Base-by-base conservation (phyloP, 306 rosid genomes). In the Pterocarpus santalinus region DNA sequence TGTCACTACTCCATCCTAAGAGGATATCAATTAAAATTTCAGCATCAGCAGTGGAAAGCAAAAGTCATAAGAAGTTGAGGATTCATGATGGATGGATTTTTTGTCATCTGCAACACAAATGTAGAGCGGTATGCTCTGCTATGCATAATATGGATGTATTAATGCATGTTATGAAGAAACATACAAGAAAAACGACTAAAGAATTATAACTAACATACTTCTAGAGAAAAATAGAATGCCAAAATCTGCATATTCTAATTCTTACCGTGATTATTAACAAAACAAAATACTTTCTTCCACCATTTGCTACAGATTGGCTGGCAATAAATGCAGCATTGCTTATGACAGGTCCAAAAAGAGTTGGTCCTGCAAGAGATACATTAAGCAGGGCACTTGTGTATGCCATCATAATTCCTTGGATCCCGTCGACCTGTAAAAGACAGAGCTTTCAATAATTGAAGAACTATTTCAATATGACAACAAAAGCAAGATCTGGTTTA, bases 311-410 rank as follows among this genome's bases (percentile, higher is more conserved):
- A 87, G 99, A 96, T 80, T 92, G 99, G 90, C 97, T 92, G 81
- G 99, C 98, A 87, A 92, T 96, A 63, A 84, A 52, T 32, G 98
- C 97, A 78, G 99, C 99, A 77, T 89, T 86, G 82, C 82, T 92
- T 74, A 96, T 92, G 79, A 96, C 93, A 58, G 94, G 99, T 83
- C 99, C 99, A 86, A 96, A 96, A 86, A 96, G 99, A 28, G 99
- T 96, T 44, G 99, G 99, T 81, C 99, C 99, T 30, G 98, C 99
- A 80, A 96, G 98, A 80, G 99, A 96, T 78, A 96, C 99, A 47
- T 96, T 96, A 78, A 83, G 92, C 79, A 96, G 91, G 70, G 99
- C 99, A 89, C 99, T 92, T 43, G 91, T 72, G 87, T 96, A 96
- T 65, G 99, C 98, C 89, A 81, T 86, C 98, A 94, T 94, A 82